Percentiles rank a stretch among this genome's conserved stretches.
Conservation (phyloP, 371 early-diverging fungal species). For the Rhizopus microsporus region DNA sequence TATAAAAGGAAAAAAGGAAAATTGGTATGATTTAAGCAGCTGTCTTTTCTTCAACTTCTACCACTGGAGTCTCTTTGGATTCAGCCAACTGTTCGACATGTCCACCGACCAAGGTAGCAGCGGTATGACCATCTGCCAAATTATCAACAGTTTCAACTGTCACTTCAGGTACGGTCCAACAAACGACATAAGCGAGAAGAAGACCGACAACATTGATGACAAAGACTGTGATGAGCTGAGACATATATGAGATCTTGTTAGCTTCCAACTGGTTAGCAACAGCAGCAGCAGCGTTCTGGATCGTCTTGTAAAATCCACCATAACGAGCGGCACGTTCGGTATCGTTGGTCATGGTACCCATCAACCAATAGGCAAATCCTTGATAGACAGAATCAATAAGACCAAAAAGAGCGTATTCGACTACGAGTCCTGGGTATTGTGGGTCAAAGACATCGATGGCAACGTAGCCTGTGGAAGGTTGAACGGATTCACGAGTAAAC, state of each 20-base stretch:
- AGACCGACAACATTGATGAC: conserved; percentile 30
- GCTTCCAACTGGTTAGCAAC: conserved; percentile 47
- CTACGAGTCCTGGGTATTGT: conserved; percentile 47
- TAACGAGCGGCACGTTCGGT: conserved; percentile 69
- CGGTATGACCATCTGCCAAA: conserved; percentile 18
- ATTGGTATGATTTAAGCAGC: neutral
- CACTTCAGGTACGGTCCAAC: conserved; percentile 35
- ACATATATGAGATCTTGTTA: conserved; percentile 26
- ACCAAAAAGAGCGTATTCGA: conserved; percentile 68
- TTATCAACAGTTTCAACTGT: conserved; percentile 41
- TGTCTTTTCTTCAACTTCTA: neutral
- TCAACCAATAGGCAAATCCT: conserved; percentile 72
- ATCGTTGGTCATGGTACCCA: conserved; percentile 73
- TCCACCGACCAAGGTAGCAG: conserved; percentile 33
- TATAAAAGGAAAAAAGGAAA: neutral
- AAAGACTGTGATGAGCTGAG: conserved; percentile 30
- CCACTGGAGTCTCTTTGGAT: neutral
- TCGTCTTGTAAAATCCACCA: conserved; percentile 84
- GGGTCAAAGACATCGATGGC: conserved; percentile 33
- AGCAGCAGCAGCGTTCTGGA: conserved; percentile 74
- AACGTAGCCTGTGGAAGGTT: conserved; percentile 15
- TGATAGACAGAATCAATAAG: conserved; percentile 73
- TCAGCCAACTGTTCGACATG: conserved; percentile 21
- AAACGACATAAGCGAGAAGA: conserved; percentile 33
- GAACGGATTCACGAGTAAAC: conserved; percentile 34